Evolutionary conservation across 2,329 filamentous ascomycete genomes (phyloP).

Genomic region (Ophiostoma triangulosporum): DNA sequence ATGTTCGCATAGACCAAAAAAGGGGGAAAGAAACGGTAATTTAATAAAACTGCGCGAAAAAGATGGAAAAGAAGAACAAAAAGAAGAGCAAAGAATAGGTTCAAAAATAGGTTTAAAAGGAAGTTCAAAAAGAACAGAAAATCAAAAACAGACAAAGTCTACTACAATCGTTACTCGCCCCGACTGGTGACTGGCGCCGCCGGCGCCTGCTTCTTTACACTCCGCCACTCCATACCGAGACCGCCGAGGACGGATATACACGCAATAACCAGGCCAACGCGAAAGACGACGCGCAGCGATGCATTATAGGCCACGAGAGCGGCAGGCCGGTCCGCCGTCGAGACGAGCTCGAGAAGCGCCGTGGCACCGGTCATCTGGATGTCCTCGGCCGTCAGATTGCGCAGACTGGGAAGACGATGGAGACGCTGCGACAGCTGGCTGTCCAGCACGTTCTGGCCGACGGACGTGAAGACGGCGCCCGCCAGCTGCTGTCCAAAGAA

Average conservation of each 20-base stretch:
- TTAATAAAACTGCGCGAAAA: no score
- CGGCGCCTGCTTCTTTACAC: slow-evolving; percentile 9
- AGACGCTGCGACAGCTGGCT: slow-evolving; percentile 7
- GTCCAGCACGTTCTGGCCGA: slow-evolving; percentile 11
- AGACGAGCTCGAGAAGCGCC: slow-evolving; percentile 1
- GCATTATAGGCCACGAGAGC: slow-evolving; percentile 37
- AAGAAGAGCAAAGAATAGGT: background rate
- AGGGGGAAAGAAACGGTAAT: background rate
- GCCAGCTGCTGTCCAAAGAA: slow-evolving; percentile 23
- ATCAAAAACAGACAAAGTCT: background rate
- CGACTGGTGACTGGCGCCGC: background rate
- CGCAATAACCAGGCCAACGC: slow-evolving; percentile 36
- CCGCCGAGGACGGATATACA: slow-evolving; percentile 35
- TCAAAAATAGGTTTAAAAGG: background rate
- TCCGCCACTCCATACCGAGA: slow-evolving; percentile 41
- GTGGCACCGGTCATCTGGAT: slow-evolving; percentile 8
- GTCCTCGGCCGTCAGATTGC: background rate
- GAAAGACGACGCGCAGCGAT: slow-evolving; percentile 39
- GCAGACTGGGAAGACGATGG: background rate
- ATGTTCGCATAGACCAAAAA: background rate
- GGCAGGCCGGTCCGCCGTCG: background rate
- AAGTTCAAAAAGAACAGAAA: background rate
- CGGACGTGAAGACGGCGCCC: slow-evolving; percentile 11
- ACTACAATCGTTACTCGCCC: background rate
- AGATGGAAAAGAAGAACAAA: background rate